Evolutionary conservation across 2,329 filamentous ascomycete species (phyloP), one percentile per base, ranked within the genome.

Genomic region (Didymella arachidicola): DNA sequence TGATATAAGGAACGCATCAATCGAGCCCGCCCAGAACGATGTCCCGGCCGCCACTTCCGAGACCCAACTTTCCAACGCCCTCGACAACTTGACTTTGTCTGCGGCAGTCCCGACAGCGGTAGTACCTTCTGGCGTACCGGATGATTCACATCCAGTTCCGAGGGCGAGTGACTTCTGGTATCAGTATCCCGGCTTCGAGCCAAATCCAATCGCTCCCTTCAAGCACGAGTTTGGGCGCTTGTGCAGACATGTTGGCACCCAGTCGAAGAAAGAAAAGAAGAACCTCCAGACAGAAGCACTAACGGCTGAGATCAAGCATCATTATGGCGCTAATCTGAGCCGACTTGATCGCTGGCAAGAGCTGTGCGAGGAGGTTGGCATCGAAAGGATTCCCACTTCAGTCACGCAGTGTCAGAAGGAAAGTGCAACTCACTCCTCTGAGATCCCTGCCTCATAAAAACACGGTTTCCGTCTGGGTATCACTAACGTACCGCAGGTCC

Each of bases 361-460:
- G 14, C 53, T 75, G 3, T 75, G 73, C 46, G 36, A 49, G 3
- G 66, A 73, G 18, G 57, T 71, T 19, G 64, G 62, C 25, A 59
- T 74, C 12, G 50, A 60, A 7, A 48, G 62, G 3, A 57, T 64
- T 1, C 66, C 66, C 0, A 34, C 19, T 0, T 68, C 70, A 0
- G 62, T 75, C 41, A 71, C 57, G 2, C 51, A 72, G 47, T 74
- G 70, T 49, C 69, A 62, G 54, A 72, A 39, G 42, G 53, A 44
- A 38, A 41, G 38, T 26, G 14, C 12, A 38, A 2, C n/a, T 25
- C 7, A 22, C 4, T 4, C 6, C n/a, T 39, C 38, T 4, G 18
- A 7, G 1, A 5, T 38, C 12, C 7, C 8, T n/a, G 10, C 3
- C 7, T 14, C 18, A n/a, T 12, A 6, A 5, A 7, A 34, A 4